Percentiles rank a stretch among this genome's conserved stretches.
phyloP scores from a whole-genome alignment of 1,284 basidiomycete genomes.

The Cryptococcus sp. region DNA sequence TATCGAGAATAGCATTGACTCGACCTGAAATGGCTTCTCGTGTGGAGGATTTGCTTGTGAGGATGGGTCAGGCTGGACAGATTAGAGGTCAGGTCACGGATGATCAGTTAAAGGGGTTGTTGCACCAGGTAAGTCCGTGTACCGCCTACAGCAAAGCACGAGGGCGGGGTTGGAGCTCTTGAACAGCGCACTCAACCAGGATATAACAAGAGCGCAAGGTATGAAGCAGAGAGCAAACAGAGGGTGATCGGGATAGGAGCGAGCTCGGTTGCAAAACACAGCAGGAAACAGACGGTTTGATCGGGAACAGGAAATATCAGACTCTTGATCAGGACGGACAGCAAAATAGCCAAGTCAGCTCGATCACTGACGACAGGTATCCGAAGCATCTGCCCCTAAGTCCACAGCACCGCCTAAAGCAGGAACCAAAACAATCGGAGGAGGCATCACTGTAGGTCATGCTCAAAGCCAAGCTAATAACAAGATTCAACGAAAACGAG shows the following conservation, averaged over 20 bases:
- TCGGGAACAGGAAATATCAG: too few species aligned
- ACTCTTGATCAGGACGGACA: too few species aligned
- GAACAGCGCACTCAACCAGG: background rate
- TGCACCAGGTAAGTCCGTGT: conserved; percentile 70
- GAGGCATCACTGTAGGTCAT: conserved; percentile 43
- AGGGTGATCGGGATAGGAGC: too few species aligned
- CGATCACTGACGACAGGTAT: too few species aligned
- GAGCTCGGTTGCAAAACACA: too few species aligned
- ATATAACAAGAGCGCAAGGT: too few species aligned
- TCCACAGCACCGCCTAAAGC: conserved; percentile 14
- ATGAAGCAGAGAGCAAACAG: too few species aligned
- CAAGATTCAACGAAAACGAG: conserved; percentile 48
- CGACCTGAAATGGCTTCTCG: conserved; percentile 80
- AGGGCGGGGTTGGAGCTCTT: background rate
- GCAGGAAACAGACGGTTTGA: too few species aligned
- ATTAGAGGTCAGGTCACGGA: conserved; percentile 80
- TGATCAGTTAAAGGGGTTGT: conserved; percentile 78
- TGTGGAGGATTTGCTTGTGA: conserved; percentile 77
- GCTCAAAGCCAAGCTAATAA: too few species aligned
- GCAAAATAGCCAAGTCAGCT: too few species aligned
- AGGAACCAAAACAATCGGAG: conserved; percentile 39
- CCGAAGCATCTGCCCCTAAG: conserved; percentile 30
- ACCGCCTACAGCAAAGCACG: background rate
- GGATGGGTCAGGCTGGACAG: conserved; percentile 93
- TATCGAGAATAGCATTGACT: conserved; percentile 87